Conservation (phyloP, 768 basidiomycete species). For the Leucocoprinus leucothites region DNA sequence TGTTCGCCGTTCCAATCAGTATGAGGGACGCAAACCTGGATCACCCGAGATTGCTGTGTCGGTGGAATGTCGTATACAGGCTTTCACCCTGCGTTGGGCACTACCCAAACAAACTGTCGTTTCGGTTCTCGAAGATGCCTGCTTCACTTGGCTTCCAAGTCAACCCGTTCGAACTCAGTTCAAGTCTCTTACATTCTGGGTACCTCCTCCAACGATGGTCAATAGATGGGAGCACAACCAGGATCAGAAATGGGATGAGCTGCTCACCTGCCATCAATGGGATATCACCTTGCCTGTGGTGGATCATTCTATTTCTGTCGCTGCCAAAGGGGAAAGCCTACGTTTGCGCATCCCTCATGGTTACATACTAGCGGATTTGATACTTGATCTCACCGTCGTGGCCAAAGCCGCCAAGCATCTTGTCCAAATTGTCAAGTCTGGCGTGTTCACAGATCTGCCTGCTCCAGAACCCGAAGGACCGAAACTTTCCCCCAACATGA, state of each 20-base stretch:
- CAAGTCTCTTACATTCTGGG: conserved; percentile 50
- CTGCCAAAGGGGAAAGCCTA: conserved; percentile 57
- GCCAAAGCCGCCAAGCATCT: conserved; percentile 77
- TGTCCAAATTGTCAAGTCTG: conserved; percentile 46
- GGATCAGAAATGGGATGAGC: conserved; percentile 69
- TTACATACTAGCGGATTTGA: conserved; percentile 71
- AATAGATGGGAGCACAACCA: conserved; percentile 30
- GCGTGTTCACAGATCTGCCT: conserved; percentile 51
- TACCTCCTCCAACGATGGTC: conserved; percentile 42
- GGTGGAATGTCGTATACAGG: conserved; percentile 17
- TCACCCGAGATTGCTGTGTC: neutral
- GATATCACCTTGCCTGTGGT: conserved; percentile 32
- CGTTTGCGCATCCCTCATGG: conserved; percentile 79
- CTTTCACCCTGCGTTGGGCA: conserved; percentile 43
- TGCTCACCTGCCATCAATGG: conserved; percentile 58
- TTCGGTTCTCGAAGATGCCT: conserved; percentile 40
- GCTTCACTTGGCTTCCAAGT: conserved; percentile 20
- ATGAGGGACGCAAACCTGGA: neutral
- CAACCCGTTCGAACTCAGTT: conserved; percentile 31
- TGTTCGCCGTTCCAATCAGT: conserved; percentile 14
- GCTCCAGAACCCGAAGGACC: conserved; percentile 68
- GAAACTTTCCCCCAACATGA: conserved; percentile 65
- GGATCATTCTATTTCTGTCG: conserved; percentile 35
- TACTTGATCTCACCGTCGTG: conserved; percentile 65
- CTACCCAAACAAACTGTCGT: conserved; percentile 49